Evolutionary conservation across 2,329 filamentous ascomycete species (phyloP).

Genomic region (Cadophora gregata): DNA sequence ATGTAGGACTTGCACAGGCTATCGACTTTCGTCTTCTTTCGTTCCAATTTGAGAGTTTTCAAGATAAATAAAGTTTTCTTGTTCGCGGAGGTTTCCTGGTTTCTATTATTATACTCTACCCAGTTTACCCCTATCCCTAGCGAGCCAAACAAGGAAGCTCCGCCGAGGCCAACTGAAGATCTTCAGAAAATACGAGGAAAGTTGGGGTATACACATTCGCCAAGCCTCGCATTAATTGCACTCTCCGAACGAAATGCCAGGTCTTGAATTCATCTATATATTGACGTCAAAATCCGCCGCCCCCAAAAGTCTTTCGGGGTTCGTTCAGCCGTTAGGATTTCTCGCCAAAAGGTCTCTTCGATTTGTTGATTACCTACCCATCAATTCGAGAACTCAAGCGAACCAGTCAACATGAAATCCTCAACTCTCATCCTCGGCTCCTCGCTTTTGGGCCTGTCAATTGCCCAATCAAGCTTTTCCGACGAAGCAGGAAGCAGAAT

Average conservation of each 20-base stretch:
- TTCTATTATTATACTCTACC: not conserved
- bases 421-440: not conserved
- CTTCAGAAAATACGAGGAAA: conserved; percentile 16
- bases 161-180: not conserved
- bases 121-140: not conserved
- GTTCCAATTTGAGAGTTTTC: too few relatives aligned
- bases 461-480: not conserved
- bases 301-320: not conserved
- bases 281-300: not conserved
- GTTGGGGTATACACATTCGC: conserved; percentile 6
- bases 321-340: not conserved
- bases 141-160: conserved; percentile 1
- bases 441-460: not conserved
- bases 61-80: too few relatives aligned
- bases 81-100: too few relatives aligned
- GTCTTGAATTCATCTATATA: conserved; percentile 3
- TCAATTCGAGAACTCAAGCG: not conserved
- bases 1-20: too few relatives aligned
- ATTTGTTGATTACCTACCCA: not conserved
- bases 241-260: not conserved
- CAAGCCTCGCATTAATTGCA: conserved; percentile 6
- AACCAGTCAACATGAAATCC: not conserved
- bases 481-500: not conserved
- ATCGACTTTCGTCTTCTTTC: too few relatives aligned
- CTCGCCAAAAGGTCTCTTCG: not conserved